Evolutionary conservation across 371 early-diverging fungal species (phyloP), one percentile per base, ranked within the genome.

Genomic region (Mucor piriformis): DNA sequence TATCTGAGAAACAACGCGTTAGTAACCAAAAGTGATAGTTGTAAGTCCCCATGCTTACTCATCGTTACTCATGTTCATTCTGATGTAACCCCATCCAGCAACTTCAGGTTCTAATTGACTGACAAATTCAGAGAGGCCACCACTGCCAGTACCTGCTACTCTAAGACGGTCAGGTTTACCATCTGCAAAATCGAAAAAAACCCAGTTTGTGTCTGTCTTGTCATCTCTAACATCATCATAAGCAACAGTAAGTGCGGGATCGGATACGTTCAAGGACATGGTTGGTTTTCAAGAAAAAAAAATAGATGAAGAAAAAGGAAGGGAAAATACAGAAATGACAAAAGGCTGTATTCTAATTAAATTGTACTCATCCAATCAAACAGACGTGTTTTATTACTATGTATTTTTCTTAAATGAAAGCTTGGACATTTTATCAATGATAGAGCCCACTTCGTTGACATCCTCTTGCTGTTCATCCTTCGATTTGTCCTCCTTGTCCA

Each of bases 41-140:
- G 3, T 42, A 18, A 18, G n/a, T 20, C 18, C 18, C 18, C 18
- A 18, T 18, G 81, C 88, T 70, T 90, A 86, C 83, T 90, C 91
- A 66, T 93, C 93, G 69, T 95, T 95, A 38, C 90, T 88, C 68
- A 93, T 84, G 35, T 85, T 76, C 69, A 92, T 79, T 23, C 88
- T 80, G 55, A 93, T 64, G 64, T 90, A 94, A 7, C 92, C 95
- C 72, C 90, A 94, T 10, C 86, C 89, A 27, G 93, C 91, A 42
- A 87, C 75, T 50, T 91, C 85, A 21, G 77, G 75, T 44, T 86
- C 83, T 25, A 93, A 77, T 18, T 87, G 72, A 35, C 50, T 51
- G 33, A 74, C 67, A 33, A 93, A 86, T 71, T 92, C 93, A 6
- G 59, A 64, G 13, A 93, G 76, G 29, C 92, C 93, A 38, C 89